A percentile compares a stretch with the other conserved stretches of the same genome.
phyloP scores from a whole-genome alignment of 805 yeast species.

The Lipomyces japonicus region DNA sequence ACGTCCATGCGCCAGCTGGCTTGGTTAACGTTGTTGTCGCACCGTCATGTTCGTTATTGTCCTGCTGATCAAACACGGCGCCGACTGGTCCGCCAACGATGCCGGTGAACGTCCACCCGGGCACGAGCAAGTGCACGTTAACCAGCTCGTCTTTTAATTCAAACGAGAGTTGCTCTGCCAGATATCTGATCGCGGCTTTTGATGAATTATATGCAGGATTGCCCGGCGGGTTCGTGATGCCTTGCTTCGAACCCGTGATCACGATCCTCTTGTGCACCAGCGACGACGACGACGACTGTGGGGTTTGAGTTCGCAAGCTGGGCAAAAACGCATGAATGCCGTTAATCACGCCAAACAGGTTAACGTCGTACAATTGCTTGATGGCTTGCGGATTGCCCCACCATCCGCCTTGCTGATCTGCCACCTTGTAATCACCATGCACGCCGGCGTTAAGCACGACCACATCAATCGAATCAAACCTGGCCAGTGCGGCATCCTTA shows the following conservation, averaged over 20 bases:
- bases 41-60: no score
- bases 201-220: constrained; percentile 57
- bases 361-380: constrained; percentile 29
- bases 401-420: constrained; percentile 23
- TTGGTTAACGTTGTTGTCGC: constrained; percentile 21
- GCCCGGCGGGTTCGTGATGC: constrained; percentile 44
- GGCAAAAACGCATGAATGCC: constrained; percentile 32
- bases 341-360: constrained; percentile 33
- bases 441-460: constrained; percentile 34
- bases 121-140: constrained; percentile 31
- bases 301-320: constrained; percentile 20
- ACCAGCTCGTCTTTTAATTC: constrained; percentile 26
- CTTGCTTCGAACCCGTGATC: constrained; percentile 35
- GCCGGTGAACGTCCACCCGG: constrained; percentile 34
- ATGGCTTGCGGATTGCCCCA: constrained; percentile 30
- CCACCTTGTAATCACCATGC: constrained; percentile 21
- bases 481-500: constrained; percentile 26
- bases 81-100: constrained; percentile 27
- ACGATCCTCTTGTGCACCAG: constrained; percentile 22
- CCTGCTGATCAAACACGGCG: constrained; percentile 8
- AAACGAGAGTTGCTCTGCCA: constrained; percentile 36
- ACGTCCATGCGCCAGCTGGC: constrained; percentile 35
- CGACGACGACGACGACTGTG: not conserved
- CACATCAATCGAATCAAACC: constrained; percentile 28
- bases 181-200: constrained; percentile 52